Conservation (phyloP, 148 eudicot genomes). For the Tetragonia tetragonoides region DNA sequence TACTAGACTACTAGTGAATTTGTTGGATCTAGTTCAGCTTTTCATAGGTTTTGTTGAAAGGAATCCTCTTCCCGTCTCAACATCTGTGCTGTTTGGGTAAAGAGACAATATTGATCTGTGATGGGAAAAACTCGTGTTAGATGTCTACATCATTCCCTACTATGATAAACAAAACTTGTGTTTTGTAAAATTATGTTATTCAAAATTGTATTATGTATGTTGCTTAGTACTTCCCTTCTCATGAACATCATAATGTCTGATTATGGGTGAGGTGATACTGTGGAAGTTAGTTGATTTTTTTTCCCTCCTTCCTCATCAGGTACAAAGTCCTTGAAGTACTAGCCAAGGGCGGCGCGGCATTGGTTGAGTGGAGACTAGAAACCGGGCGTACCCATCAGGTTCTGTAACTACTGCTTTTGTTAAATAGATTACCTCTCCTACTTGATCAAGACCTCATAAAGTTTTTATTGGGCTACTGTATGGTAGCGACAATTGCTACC, state of each 20-base stretch:
- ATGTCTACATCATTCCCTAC: background rate
- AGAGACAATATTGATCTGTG: background rate
- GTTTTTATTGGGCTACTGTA: too few relatives aligned
- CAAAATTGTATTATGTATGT: background rate
- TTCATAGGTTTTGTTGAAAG: background rate
- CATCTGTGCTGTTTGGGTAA: background rate
- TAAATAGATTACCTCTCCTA: too few relatives aligned
- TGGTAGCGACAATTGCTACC: background rate
- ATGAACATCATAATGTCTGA: background rate
- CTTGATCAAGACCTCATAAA: too few relatives aligned
- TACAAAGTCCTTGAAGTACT: slow-evolving; percentile 79
- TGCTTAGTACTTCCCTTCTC: background rate
- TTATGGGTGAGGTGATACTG: background rate
- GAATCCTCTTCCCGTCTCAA: too few relatives aligned
- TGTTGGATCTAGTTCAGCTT: too few relatives aligned
- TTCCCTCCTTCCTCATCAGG: slow-evolving; percentile 35
- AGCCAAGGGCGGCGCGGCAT: slow-evolving; percentile 87
- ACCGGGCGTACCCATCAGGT: slow-evolving; percentile 99
- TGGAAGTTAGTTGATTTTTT: background rate
- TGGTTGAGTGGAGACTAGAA: slow-evolving; percentile 93
- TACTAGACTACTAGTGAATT: too few relatives aligned
- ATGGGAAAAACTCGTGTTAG: background rate
- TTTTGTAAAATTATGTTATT: background rate
- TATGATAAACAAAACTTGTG: background rate
- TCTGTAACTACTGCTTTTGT: slow-evolving; percentile 9